phyloP scores from a whole-genome alignment of 1,284 basidiomycete species.

The Ceratobasidium sp. region DNA sequence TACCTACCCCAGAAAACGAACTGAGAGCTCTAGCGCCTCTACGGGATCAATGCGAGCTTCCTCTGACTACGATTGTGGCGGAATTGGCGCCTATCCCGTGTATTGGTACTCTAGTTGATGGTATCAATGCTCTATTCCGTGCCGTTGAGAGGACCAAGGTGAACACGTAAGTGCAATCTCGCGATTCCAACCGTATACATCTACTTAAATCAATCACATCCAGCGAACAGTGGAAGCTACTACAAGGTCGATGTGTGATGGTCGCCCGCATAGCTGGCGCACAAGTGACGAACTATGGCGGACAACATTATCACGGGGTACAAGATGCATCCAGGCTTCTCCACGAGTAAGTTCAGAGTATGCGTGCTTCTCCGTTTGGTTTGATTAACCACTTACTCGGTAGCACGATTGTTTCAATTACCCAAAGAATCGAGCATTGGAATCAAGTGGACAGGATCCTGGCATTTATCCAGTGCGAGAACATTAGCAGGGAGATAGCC shows the following conservation, averaged over 20 bases:
- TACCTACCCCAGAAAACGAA: constrained; percentile 18
- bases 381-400: background rate
- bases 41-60: constrained; percentile 18
- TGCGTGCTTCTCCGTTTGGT: background rate
- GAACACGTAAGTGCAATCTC: constrained; percentile 1
- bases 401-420: constrained; percentile 3
- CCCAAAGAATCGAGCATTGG: background rate
- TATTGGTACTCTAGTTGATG: constrained; percentile 19
- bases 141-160: constrained; percentile 20
- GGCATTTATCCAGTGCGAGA: constrained; percentile 2
- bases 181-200: background rate
- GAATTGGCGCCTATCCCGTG: constrained; percentile 34
- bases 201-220: background rate
- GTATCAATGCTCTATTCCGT: constrained; percentile 11
- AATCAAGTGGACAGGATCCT: background rate
- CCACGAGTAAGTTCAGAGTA: constrained; percentile 1
- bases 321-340: background rate
- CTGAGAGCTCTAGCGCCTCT: background rate
- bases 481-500: constrained; percentile 21
- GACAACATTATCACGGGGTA: constrained; percentile 5
- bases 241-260: constrained; percentile 32
- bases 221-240: constrained; percentile 25
- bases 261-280: constrained; percentile 25
- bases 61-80: background rate
- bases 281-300: constrained; percentile 29